phyloP scores from a whole-genome alignment of 2,329 filamentous ascomycete genomes.

The Fusarium hainanense region DNA sequence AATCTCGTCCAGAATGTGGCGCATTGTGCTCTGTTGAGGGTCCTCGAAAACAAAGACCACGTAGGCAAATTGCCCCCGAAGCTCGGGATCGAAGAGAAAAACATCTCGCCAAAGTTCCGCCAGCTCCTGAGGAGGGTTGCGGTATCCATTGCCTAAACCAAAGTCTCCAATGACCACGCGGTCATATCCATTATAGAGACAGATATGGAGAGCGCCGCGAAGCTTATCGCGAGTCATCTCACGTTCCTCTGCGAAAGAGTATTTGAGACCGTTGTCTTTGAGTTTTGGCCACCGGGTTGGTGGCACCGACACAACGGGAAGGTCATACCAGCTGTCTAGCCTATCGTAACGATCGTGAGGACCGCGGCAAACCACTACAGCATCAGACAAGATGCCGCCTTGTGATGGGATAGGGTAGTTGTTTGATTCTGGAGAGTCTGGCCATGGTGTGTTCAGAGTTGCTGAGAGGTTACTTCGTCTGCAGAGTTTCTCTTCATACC shows the following conservation, averaged over 20 bases:
- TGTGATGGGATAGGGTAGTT: slow-evolving; percentile 79
- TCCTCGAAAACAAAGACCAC: slow-evolving; percentile 75
- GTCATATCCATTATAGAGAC: slow-evolving; percentile 67
- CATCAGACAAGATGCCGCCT: slow-evolving; percentile 76
- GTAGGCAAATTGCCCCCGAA: slow-evolving; percentile 69
- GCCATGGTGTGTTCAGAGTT: slow-evolving; percentile 71
- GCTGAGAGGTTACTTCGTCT: slow-evolving; percentile 79
- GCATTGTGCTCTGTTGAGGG: slow-evolving; percentile 62
- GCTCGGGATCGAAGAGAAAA: slow-evolving; percentile 70
- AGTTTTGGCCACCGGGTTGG: slow-evolving; percentile 80
- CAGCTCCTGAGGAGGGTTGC: slow-evolving; percentile 73
- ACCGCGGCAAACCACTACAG: slow-evolving; percentile 79
- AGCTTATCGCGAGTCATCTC: slow-evolving; percentile 80
- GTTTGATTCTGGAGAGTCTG: slow-evolving; percentile 55
- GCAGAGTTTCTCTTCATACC: slow-evolving; percentile 74
- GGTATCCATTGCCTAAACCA: slow-evolving; percentile 70
- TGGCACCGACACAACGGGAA: slow-evolving; percentile 80
- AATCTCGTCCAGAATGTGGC: slow-evolving; percentile 65
- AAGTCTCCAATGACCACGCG: slow-evolving; percentile 73
- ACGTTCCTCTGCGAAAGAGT: slow-evolving; percentile 77
- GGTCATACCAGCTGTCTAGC: slow-evolving; percentile 64
- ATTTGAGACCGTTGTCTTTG: slow-evolving; percentile 72
- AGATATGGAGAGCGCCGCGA: slow-evolving; percentile 75
- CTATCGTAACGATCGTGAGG: slow-evolving; percentile 73
- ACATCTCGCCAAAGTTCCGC: slow-evolving; percentile 74